phyloP scores from a whole-genome alignment of 495 filamentous ascomycete species.

The Schizothecium vesticola region DNA sequence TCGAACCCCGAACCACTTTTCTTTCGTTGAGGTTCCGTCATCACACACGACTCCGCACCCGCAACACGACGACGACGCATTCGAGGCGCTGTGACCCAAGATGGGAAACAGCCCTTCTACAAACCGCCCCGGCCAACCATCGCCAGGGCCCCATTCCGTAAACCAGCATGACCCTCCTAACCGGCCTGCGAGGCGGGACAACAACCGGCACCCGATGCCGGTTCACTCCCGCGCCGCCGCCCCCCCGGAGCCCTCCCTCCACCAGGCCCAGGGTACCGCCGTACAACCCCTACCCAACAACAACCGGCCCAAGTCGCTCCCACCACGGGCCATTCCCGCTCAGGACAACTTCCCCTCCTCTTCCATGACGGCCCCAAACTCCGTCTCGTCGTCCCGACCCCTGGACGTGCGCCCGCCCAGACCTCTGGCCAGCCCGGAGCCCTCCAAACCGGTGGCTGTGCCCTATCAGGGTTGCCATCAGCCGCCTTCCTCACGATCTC shows the following conservation, averaged over 20 bases:
- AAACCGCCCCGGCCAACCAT: conserved; percentile 20
- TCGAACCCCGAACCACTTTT: neutral
- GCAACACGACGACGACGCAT: conserved; percentile 1
- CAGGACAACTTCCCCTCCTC: conserved; percentile 36
- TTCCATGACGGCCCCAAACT: conserved; percentile 25
- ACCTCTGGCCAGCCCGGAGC: conserved; percentile 19
- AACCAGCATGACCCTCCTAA: conserved; percentile 23
- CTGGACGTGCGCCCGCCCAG: conserved; percentile 28
- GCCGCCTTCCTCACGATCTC: conserved; percentile 28
- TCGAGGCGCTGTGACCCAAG: neutral
- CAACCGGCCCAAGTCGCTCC: conserved; percentile 37
- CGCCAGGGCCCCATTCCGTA: conserved; percentile 15
- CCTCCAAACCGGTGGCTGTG: conserved; percentile 48
- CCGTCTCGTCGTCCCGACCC: conserved; percentile 29
- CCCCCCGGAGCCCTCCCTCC: conserved; percentile 48
- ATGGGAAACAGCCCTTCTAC: conserved; percentile 39
- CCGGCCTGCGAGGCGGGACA: conserved; percentile 28
- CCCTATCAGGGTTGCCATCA: conserved; percentile 32
- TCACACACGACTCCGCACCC: conserved; percentile 9
- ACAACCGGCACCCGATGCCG: conserved; percentile 24
- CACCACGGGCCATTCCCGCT: conserved; percentile 31
- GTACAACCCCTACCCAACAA: conserved; percentile 26
- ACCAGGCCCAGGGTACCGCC: conserved; percentile 47
- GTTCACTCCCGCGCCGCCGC: conserved; percentile 40
- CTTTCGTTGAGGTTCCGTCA: neutral